Conservation (phyloP, 495 filamentous ascomycete species). For the Aspergillus bertholletiae region DNA sequence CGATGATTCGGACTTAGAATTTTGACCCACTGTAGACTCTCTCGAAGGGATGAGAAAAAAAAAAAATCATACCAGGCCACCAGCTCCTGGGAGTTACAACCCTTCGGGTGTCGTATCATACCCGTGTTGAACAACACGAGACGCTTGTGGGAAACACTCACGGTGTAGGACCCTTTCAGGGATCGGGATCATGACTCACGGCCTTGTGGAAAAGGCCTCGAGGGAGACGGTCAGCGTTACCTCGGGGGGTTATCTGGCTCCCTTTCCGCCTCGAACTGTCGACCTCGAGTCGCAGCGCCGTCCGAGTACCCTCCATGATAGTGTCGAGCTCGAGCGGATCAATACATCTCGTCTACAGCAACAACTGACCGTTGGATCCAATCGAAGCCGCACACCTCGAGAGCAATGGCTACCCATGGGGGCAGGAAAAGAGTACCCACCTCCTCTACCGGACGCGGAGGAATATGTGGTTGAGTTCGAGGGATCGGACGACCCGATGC, state of each 20-base stretch:
- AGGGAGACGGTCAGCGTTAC: not conserved
- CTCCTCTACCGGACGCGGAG: slow-evolving; percentile 36
- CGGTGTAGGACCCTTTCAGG: not conserved
- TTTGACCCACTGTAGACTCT: too few relatives aligned
- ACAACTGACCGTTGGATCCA: slow-evolving; percentile 26
- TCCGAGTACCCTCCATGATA: slow-evolving; percentile 1
- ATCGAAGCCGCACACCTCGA: slow-evolving; percentile 18
- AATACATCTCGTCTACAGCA: slow-evolving; percentile 30
- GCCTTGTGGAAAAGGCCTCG: not conserved
- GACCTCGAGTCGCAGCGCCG: slow-evolving; percentile 2
- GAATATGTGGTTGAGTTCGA: slow-evolving; percentile 56
- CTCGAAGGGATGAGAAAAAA: too few relatives aligned
- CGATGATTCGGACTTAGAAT: too few relatives aligned
- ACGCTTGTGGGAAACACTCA: too few relatives aligned
- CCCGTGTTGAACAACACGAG: too few relatives aligned
- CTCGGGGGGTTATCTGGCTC: not conserved
- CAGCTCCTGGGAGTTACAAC: too few relatives aligned
- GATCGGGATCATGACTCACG: not conserved
- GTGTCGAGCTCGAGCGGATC: slow-evolving; percentile 24
- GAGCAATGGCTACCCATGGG: slow-evolving; percentile 31
- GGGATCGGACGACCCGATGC: slow-evolving; percentile 43
- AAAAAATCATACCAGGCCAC: too few relatives aligned
- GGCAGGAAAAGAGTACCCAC: slow-evolving; percentile 38
- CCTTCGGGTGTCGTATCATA: too few relatives aligned
- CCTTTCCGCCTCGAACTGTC: not conserved